phyloP scores from a whole-genome alignment of 306 rosid species.

The Pyrus betulifolia region DNA sequence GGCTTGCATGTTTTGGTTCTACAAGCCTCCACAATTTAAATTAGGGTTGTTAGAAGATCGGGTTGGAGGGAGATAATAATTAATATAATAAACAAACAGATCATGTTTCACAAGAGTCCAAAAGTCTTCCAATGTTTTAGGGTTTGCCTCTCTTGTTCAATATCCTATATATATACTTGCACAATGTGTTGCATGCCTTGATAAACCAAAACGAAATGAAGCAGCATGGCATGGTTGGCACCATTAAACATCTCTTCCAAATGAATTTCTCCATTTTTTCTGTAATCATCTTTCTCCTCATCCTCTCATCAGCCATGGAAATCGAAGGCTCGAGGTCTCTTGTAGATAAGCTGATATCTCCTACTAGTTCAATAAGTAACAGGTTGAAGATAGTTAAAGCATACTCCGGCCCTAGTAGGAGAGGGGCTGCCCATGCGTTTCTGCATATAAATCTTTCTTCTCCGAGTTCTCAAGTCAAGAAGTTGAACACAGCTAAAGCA shows the following conservation, averaged over 20 bases:
- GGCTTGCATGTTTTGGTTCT: neutral
- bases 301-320: constrained; percentile 16
- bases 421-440: constrained; percentile 31
- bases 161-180: neutral
- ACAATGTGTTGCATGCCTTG: neutral
- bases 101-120: constrained; percentile 7
- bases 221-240: neutral
- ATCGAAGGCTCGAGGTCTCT: constrained; percentile 37
- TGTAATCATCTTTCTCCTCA: constrained; percentile 13
- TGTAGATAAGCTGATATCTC: neutral
- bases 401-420: constrained; percentile 49
- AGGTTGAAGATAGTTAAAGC: constrained; percentile 30
- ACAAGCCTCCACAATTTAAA: neutral
- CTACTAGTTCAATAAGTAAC: neutral
- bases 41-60: neutral
- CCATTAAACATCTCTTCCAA: neutral
- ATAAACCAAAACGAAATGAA: constrained; percentile 11
- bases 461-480: neutral
- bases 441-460: neutral
- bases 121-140: neutral
- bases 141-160: neutral
- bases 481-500: neutral
- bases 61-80: constrained; percentile 1
- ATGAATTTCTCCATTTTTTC: neutral
- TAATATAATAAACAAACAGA: neutral